These are phyloP conservation scores for Mitragyna speciosa DNA, from an alignment of 257 asterid genomes.

Conservation along the genomic window DNA sequence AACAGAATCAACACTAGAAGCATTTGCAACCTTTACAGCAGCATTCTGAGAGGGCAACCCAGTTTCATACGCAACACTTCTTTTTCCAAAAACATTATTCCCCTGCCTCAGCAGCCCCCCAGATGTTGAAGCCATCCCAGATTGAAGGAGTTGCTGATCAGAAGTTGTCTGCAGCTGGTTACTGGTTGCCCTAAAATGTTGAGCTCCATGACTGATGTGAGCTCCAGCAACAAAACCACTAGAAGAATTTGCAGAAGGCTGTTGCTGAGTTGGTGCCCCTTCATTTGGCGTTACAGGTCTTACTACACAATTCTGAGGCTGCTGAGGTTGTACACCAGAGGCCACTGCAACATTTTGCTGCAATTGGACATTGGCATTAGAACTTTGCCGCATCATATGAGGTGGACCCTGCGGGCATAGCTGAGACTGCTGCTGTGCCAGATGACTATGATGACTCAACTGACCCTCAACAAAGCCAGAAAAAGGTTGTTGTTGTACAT, in stretches of 20 bases:
- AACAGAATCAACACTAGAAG: constrained; percentile 36
- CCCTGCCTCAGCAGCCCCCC: constrained; percentile 34
- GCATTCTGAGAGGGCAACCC: constrained; percentile 40
- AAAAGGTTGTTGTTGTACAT: constrained; percentile 57
- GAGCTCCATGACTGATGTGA: too few species aligned
- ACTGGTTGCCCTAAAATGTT: too few species aligned
- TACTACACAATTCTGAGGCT: constrained; percentile 46
- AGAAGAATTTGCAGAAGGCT: constrained; percentile 37
- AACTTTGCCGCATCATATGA: constrained; percentile 33
- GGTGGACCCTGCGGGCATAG: constrained; percentile 57
- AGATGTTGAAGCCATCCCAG: constrained; percentile 19
- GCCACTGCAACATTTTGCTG: constrained; percentile 36
- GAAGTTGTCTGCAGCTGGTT: constrained; percentile 26
- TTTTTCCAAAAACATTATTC: constrained; percentile 24
- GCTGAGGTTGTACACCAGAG: constrained; percentile 48
- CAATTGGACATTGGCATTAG: constrained; percentile 25
- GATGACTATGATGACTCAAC: constrained; percentile 51
- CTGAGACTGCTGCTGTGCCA: constrained; percentile 47
- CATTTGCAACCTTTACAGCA: constrained; percentile 35
- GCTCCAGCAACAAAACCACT: constrained; percentile 46
- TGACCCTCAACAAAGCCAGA: constrained; percentile 49
- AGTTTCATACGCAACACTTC: constrained; percentile 30
- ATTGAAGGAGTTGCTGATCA: constrained; percentile 24
- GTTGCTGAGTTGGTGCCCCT: constrained; percentile 39
- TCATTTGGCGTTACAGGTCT: constrained; percentile 54